Percentiles rank a stretch among this genome's conserved stretches.
phyloP scores from a whole-genome alignment of 441 rosid genomes.

The Pelargonium australe region DNA sequence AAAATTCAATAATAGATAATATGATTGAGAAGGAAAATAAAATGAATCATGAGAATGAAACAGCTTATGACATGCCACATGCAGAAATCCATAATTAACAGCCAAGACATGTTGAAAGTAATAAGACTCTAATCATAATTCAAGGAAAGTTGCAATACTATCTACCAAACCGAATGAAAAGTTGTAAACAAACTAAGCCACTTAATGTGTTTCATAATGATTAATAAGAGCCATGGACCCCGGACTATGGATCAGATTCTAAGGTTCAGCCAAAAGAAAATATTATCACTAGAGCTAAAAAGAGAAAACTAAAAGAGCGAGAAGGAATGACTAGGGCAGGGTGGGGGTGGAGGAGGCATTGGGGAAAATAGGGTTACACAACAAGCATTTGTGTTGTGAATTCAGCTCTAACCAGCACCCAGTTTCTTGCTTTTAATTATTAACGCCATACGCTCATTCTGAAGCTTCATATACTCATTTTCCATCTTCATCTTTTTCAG shows the following conservation, averaged over 20 bases:
- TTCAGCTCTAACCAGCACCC: conserved; percentile 13
- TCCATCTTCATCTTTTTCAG: conserved; percentile 29
- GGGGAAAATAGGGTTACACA: background rate
- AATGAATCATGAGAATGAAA: background rate
- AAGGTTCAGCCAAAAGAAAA: conserved; percentile 1
- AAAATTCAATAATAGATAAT: background rate
- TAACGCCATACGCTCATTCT: conserved; percentile 20
- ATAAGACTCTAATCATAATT: background rate
- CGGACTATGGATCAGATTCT: background rate
- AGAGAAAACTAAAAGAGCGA: background rate
- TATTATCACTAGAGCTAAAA: background rate
- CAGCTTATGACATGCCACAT: background rate
- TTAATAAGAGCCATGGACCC: background rate
- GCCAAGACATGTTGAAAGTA: background rate
- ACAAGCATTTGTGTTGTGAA: background rate
- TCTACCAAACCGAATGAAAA: background rate
- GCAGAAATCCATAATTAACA: conserved; percentile 1
- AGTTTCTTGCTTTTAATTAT: conserved; percentile 21
- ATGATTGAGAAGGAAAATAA: background rate
- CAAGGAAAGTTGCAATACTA: background rate
- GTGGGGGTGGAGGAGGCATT: background rate
- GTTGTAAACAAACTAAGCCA: background rate
- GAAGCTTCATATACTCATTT: conserved; percentile 30
- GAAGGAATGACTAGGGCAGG: background rate
- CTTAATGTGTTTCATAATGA: background rate